Percentiles rank a stretch among this genome's conserved stretches.
These are phyloP conservation scores for Nakazawaea wickerhamii DNA, from an alignment of 805 yeast species.

Conservation along the genomic window DNA sequence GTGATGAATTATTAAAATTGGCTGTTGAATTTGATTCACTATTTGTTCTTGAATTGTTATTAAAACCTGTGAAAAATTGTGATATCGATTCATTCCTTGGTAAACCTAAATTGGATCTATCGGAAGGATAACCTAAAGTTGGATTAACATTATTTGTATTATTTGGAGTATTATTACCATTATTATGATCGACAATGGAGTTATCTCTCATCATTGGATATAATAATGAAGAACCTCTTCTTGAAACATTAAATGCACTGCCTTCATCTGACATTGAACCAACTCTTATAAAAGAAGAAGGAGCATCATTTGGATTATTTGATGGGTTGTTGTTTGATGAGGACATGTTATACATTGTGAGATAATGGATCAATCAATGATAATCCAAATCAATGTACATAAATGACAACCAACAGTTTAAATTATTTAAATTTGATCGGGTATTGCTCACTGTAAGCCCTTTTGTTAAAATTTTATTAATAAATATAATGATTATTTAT, in stretches of 20 bases:
- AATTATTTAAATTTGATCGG: neutral
- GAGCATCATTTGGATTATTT: constrained; percentile 13
- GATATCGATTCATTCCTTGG: constrained; percentile 12
- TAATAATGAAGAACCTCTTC: constrained; percentile 22
- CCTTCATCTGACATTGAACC: constrained; percentile 23
- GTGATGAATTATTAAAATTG: constrained; percentile 3
- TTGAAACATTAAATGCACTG: constrained; percentile 19
- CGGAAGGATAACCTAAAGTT: neutral
- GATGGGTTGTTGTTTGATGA: constrained; percentile 9
- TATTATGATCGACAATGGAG: constrained; percentile 7
- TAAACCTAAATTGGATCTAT: neutral
- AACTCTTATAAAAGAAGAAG: constrained; percentile 14
- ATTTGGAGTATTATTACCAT: neutral
- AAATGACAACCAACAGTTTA: neutral
- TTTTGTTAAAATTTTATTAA: no score
- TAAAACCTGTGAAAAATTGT: constrained; percentile 11
- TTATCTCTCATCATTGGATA: constrained; percentile 16
- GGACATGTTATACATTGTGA: constrained; percentile 13
- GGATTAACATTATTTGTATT: neutral
- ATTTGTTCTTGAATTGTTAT: constrained; percentile 4
- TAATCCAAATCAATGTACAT: neutral
- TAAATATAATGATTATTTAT: no score
- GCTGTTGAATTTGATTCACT: constrained; percentile 5
- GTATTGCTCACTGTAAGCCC: neutral
- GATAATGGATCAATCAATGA: neutral